Evolutionary conservation across 2,329 filamentous ascomycete species (phyloP).

Genomic region (Beauveria bassiana): DNA sequence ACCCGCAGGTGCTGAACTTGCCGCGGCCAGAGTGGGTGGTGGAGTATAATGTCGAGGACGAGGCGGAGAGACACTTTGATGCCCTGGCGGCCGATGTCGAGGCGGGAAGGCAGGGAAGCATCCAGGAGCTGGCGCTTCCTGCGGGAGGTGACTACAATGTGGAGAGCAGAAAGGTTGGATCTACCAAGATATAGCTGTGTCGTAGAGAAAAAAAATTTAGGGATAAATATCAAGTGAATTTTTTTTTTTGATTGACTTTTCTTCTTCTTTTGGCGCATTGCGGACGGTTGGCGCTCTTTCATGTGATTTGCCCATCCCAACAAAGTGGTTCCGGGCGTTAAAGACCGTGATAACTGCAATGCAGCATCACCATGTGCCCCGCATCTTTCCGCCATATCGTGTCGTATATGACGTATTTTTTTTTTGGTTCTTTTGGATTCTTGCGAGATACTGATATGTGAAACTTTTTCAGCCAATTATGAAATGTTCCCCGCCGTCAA

Average conservation of each 20-base stretch:
- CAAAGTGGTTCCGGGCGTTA: too few species aligned
- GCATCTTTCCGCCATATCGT: too few species aligned
- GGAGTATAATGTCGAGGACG: neutral
- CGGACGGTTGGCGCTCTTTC: neutral
- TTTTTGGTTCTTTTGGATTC: neutral
- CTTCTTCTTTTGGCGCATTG: neutral
- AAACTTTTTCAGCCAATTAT: neutral
- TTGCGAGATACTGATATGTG: too few species aligned
- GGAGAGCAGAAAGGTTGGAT: neutral
- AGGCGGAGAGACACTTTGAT: neutral
- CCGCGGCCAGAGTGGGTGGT: neutral
- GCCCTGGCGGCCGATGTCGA: neutral
- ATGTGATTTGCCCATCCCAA: neutral
- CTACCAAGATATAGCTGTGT: neutral
- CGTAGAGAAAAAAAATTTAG: neutral
- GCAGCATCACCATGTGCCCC: too few species aligned
- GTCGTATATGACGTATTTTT: too few species aligned
- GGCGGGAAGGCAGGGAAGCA: neutral
- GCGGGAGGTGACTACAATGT: neutral
- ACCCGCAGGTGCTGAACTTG: neutral
- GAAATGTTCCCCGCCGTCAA: neutral
- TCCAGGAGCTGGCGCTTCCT: neutral
- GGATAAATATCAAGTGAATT: neutral
- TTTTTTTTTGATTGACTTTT: neutral
- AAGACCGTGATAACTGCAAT: too few species aligned